Evolutionary conservation across 2,329 filamentous ascomycete species (phyloP).

Genomic region (Fusarium equiseti): DNA sequence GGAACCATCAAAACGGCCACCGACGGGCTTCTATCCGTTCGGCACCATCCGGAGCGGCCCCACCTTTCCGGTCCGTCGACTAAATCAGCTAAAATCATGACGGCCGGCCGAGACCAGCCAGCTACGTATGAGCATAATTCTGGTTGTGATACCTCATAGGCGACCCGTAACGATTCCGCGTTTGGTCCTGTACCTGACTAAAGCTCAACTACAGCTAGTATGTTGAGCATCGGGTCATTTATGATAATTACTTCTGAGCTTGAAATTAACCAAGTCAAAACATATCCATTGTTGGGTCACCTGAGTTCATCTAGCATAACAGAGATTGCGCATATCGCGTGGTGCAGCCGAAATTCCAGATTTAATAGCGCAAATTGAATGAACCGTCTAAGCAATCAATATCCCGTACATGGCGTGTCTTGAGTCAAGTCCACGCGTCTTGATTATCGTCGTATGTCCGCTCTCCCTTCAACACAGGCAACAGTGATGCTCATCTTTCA

Average conservation of each 20-base stretch:
- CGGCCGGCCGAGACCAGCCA: neutral
- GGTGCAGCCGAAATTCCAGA: neutral
- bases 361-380: conserved; percentile 24
- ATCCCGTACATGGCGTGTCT: conserved; percentile 39
- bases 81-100: conserved; percentile 5
- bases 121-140: neutral
- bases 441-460: conserved; percentile 30
- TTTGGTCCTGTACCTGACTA: neutral
- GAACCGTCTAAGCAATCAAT: conserved; percentile 43
- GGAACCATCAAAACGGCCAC: neutral
- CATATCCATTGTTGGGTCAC: neutral
- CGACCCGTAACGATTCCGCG: neutral
- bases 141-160: neutral
- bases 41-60: conserved; percentile 33
- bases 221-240: neutral
- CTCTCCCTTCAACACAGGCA: conserved; percentile 6
- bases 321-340: neutral
- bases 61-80: conserved; percentile 23
- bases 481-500: conserved; percentile 33
- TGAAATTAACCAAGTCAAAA: neutral
- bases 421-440: conserved; percentile 22
- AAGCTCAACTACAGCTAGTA: neutral
- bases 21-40: neutral
- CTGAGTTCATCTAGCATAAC: neutral
- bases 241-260: neutral